Conservation (phyloP, 2,329 filamentous ascomycete species). For the Apiospora malaysiana region DNA sequence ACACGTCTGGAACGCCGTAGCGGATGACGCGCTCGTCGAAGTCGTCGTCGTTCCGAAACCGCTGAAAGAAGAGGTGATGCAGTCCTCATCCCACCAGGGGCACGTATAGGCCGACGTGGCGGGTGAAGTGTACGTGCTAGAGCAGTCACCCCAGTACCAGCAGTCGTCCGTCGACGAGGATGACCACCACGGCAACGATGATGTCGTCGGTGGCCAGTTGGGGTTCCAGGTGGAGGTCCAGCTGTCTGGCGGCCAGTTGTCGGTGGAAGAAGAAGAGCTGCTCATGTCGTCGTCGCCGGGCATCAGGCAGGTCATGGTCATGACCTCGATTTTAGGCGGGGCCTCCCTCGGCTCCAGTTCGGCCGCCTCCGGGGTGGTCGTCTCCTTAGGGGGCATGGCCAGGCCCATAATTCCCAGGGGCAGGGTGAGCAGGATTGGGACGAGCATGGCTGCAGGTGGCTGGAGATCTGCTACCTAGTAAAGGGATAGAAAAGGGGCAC, state of each 20-base stretch:
- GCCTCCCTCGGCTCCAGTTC: not conserved
- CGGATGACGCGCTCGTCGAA: too few species aligned
- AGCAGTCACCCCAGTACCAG: not conserved
- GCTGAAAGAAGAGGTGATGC: not conserved
- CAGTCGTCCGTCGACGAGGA: not conserved
- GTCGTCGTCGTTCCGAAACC: too few species aligned
- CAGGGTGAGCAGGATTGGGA: not conserved
- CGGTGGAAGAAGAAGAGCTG: not conserved
- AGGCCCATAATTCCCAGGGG: constrained; percentile 8
- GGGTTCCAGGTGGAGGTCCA: not conserved
- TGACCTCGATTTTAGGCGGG: not conserved
- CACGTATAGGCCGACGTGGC: not conserved
- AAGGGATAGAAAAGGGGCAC: not conserved
- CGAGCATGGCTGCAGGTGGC: not conserved
- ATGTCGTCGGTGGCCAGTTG: not conserved
- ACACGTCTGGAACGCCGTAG: not conserved
- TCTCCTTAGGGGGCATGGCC: not conserved
- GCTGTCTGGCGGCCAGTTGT: not conserved
- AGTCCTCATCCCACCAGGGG: not conserved
- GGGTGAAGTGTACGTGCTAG: not conserved
- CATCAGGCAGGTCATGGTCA: constrained; percentile 20
- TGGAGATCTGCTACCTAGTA: not conserved
- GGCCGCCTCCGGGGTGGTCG: not conserved
- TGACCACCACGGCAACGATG: not conserved
- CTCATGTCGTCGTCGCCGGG: not conserved